Base-by-base conservation (phyloP, 23 red algal species). In the Gracilaria vermiculophylla region DNA sequence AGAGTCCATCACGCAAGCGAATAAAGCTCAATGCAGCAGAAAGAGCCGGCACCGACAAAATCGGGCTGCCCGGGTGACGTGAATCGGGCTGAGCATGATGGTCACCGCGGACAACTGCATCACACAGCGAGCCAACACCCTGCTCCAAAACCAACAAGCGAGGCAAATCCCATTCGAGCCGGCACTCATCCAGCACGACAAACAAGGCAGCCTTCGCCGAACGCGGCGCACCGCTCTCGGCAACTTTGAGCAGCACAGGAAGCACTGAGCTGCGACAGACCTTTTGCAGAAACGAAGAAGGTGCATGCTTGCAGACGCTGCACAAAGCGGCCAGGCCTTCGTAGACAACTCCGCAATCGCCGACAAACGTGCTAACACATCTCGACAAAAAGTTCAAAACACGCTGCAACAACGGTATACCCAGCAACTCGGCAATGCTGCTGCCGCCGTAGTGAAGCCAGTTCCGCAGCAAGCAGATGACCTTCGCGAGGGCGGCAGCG, bases 381-480 rank as follows among this genome's bases (percentile, higher is more conserved):
- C 19, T 66, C 11, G 53, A 58, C 20, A 88, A 64, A 6, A 62
- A 66, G 34, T 62, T 76, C 36, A 88, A 67, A 29, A 88, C 34
- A 33, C 45, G 66, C 73, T 88, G 84, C 21, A 76, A 14, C 21
- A 83, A 67, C 11, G 60, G 56, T n/a, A 66, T 15, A 25, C 45
- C 56, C 24, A 66, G 57, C 24, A 67, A 67, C 29, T 48, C 32
- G 42, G 66, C 25, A 61, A 76, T 2, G 50, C 42, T 47, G 14
- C 54, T 76, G 14, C 60, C 79, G 5, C 56, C 60, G 35, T 44
- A 51, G 15, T 77, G 84, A 29, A 88, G n/a, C 84, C 66, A 76
- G 16, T 62, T 76, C 31, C 70, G 42, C n/a, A 77, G 45, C 69
- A 88, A 53, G 40, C 33, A 88, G 9, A 70, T 28, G 39, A 88